phyloP scores from a whole-genome alignment of 768 basidiomycete genomes.

The Tylopilus cervinicoccineus region DNA sequence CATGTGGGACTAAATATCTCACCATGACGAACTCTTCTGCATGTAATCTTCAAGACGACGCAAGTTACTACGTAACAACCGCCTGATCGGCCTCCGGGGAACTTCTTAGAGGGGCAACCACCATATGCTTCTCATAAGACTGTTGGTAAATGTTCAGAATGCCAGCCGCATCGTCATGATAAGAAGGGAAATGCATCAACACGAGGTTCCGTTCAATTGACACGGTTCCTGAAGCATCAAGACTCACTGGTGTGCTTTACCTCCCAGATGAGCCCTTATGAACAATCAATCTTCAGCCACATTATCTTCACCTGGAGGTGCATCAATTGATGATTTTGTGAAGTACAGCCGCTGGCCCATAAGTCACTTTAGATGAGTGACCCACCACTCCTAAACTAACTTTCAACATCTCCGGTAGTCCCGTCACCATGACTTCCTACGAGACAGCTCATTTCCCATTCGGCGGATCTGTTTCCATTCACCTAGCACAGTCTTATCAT shows the following conservation, averaged over 20 bases:
- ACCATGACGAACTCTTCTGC: neutral
- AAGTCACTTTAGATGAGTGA: neutral
- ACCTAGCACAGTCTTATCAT: slow-evolving; percentile 1
- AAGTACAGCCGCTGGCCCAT: neutral
- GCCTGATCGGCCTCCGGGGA: neutral
- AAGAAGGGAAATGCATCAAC: neutral
- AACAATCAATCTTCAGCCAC: neutral
- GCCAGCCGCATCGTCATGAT: no score
- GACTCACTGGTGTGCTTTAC: neutral
- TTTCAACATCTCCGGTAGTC: neutral
- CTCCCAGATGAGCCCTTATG: neutral
- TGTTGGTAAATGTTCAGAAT: no score
- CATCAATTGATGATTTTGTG: neutral
- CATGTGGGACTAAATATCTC: neutral
- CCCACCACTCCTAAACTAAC: neutral
- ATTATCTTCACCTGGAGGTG: slow-evolving; percentile 1
- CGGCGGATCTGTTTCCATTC: neutral
- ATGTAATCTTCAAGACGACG: neutral
- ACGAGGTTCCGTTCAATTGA: neutral
- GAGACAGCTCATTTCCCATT: neutral
- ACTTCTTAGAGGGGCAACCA: neutral
- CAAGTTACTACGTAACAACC: neutral
- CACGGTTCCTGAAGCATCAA: neutral
- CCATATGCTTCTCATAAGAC: no score
- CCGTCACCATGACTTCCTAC: slow-evolving; percentile 2